These are phyloP conservation scores for Pythium aquatile DNA, from an alignment of 352 stramenopile genomes.

Conservation along the genomic window DNA sequence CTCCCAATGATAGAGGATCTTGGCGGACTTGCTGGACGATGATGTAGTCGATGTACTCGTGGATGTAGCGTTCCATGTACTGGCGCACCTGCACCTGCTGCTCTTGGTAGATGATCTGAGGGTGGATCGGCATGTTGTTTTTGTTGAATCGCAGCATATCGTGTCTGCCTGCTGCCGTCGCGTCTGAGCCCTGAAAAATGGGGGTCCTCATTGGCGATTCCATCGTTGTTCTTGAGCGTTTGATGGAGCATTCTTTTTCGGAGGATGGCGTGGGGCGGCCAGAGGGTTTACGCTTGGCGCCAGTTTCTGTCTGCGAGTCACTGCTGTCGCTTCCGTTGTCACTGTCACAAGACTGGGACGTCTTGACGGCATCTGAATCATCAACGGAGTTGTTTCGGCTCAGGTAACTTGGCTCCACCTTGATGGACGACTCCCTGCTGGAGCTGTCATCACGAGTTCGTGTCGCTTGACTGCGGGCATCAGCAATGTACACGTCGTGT, in stretches of 20 bases:
- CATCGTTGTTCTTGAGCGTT: conserved; percentile 25
- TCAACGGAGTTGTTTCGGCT: conserved; percentile 12
- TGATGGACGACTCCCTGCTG: conserved; percentile 1
- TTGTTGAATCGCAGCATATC: conserved; percentile 28
- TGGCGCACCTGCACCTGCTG: conserved; percentile 32
- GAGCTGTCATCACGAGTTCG: conserved; percentile 10
- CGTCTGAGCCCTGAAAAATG: neutral
- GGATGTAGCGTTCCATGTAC: conserved; percentile 36
- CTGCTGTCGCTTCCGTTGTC: conserved; percentile 59
- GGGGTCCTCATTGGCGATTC: conserved; percentile 14
- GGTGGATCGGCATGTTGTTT: conserved; percentile 30
- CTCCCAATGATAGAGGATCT: conserved; percentile 15
- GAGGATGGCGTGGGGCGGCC: neutral
- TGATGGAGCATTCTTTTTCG: conserved; percentile 33
- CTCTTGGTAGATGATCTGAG: conserved; percentile 31
- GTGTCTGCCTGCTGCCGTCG: neutral
- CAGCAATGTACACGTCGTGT: neutral
- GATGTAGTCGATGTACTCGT: conserved; percentile 36
- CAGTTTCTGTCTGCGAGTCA: conserved; percentile 50
- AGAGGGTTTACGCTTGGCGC: conserved; percentile 39
- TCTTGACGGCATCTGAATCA: conserved; percentile 31
- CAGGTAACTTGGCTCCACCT: conserved; percentile 22
- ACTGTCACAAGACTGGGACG: conserved; percentile 60
- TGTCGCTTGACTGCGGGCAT: conserved; percentile 7
- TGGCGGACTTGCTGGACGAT: conserved; percentile 31